phyloP scores from a whole-genome alignment of 2,329 filamentous ascomycete genomes.

The Ramularia endophylla region DNA sequence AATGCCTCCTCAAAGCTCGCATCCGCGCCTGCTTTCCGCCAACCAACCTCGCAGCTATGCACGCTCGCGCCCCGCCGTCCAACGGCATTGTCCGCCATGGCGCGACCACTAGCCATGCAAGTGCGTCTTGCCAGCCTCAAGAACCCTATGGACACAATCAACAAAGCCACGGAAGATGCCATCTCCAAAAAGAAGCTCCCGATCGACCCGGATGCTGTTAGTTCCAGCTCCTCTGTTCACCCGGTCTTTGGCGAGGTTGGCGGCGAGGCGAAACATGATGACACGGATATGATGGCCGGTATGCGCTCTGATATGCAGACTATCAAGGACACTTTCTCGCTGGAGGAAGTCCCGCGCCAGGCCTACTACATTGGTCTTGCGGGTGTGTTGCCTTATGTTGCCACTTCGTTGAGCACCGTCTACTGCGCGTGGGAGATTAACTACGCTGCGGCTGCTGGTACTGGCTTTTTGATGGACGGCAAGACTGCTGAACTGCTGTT shows the following conservation, averaged over 20 bases:
- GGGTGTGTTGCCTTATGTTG: conserved; percentile 61
- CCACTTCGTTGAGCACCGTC: conserved; percentile 74
- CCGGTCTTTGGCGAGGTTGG: conserved; percentile 37
- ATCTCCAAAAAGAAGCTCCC: conserved; percentile 52
- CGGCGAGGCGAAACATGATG: conserved; percentile 25
- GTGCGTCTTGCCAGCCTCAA: conserved; percentile 16
- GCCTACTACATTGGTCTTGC: conserved; percentile 47
- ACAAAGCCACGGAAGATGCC: conserved; percentile 51
- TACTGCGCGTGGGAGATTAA: conserved; percentile 80
- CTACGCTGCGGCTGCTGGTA: conserved; percentile 55
- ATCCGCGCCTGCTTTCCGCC: conserved; percentile 24
- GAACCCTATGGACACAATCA: conserved; percentile 25
- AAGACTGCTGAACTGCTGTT: conserved; percentile 68
- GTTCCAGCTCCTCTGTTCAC: conserved; percentile 48
- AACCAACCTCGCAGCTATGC: conserved; percentile 40
- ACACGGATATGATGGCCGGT: conserved; percentile 43
- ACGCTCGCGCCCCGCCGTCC: conserved; percentile 32
- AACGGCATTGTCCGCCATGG: conserved; percentile 19
- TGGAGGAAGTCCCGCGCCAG: conserved; percentile 41
- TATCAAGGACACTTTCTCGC: conserved; percentile 44
- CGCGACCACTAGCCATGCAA: conserved; percentile 31
- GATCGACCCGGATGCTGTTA: conserved; percentile 55
- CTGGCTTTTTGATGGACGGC: conserved; percentile 59
- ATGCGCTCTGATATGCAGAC: conserved; percentile 38
- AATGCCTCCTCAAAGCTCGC: conserved; percentile 20